Conservation (phyloP, 2,329 filamentous ascomycete genomes). For the Calonectria pauciramosa region DNA sequence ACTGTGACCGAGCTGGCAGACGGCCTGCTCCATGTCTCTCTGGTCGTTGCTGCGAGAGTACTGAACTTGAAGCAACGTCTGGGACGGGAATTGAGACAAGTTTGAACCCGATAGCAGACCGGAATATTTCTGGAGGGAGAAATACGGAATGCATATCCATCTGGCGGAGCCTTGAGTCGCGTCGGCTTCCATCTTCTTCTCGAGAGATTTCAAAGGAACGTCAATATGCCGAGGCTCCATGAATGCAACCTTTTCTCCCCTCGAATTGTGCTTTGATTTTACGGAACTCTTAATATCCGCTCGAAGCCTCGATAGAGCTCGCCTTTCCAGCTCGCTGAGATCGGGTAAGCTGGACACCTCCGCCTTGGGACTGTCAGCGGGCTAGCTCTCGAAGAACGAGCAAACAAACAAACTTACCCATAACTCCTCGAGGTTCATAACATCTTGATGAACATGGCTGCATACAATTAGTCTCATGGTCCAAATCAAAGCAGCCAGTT, state of each 20-base stretch:
- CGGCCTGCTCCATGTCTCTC: slow-evolving; percentile 62
- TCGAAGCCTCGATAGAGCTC: slow-evolving; percentile 53
- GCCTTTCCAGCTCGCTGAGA: slow-evolving; percentile 52
- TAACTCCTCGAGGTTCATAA: slow-evolving; percentile 59
- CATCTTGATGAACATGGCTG: slow-evolving; percentile 55
- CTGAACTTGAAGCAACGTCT: slow-evolving; percentile 59
- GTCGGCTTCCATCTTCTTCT: slow-evolving; percentile 34
- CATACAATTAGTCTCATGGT: slow-evolving; percentile 30
- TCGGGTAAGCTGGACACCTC: slow-evolving; percentile 51
- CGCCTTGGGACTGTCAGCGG: slow-evolving; percentile 39
- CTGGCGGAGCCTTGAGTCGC: slow-evolving; percentile 39
- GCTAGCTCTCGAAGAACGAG: fast-evolving
- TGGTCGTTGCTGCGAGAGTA: slow-evolving; percentile 55
- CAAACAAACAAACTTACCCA: slow-evolving; percentile 47
- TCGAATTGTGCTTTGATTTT: slow-evolving; percentile 54
- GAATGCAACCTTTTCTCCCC: slow-evolving; percentile 55
- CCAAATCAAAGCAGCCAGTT: too few relatives aligned
- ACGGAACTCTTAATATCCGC: slow-evolving; percentile 54
- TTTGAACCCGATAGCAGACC: slow-evolving; percentile 51
- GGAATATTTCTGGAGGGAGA: slow-evolving; percentile 59
- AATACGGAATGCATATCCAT: slow-evolving; percentile 64
- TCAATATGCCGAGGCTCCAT: slow-evolving; percentile 58
- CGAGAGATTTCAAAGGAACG: slow-evolving; percentile 47
- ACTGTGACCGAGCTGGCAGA: slow-evolving; percentile 55
- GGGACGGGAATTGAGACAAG: slow-evolving; percentile 54